A percentile compares a stretch with the other conserved stretches of the same genome.
These are phyloP conservation scores for Tolypocladium guangdongense DNA, from an alignment of 2,329 filamentous ascomycete species.

Conservation along the genomic window DNA sequence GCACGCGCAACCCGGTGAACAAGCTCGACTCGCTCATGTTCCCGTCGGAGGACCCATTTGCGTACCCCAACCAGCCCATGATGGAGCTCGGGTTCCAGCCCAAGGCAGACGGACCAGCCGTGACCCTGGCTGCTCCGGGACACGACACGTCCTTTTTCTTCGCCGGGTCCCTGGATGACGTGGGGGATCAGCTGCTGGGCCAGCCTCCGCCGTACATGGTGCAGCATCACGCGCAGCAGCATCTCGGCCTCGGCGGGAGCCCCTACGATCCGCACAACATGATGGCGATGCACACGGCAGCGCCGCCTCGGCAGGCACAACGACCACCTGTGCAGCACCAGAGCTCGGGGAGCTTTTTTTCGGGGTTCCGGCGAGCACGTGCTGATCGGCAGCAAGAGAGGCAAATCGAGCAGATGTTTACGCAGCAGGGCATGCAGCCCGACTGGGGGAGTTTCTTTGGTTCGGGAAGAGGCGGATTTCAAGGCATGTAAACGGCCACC, in stretches of 20 bases:
- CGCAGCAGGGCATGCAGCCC: conserved; percentile 31
- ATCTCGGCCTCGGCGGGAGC: conserved; percentile 29
- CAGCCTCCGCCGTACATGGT: conserved; percentile 63
- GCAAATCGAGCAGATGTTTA: conserved; percentile 40
- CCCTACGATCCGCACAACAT: conserved; percentile 34
- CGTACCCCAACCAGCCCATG: conserved; percentile 67
- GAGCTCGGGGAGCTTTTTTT: conserved; percentile 17
- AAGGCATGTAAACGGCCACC: conserved; percentile 27
- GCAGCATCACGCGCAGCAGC: conserved; percentile 33
- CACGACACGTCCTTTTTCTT: conserved; percentile 38
- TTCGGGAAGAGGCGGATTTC: conserved; percentile 29
- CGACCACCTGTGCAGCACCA: conserved; percentile 16
- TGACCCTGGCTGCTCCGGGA: conserved; percentile 20
- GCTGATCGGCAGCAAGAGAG: conserved; percentile 20
- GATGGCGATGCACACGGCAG: conserved; percentile 25
- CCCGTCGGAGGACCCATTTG: conserved; percentile 65
- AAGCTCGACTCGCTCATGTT: conserved; percentile 75
- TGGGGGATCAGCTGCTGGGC: conserved; percentile 63
- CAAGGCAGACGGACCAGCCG: conserved; percentile 19
- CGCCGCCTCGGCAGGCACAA: conserved; percentile 6
- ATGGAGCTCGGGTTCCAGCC: conserved; percentile 41
- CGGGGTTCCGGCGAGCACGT: conserved; percentile 13
- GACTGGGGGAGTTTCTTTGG: conserved; percentile 38
- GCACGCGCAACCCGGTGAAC: conserved; percentile 39
- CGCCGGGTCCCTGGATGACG: conserved; percentile 46